phyloP scores from a whole-genome alignment of 176 grass and related monocot genomes.

The Typha latifolia region DNA sequence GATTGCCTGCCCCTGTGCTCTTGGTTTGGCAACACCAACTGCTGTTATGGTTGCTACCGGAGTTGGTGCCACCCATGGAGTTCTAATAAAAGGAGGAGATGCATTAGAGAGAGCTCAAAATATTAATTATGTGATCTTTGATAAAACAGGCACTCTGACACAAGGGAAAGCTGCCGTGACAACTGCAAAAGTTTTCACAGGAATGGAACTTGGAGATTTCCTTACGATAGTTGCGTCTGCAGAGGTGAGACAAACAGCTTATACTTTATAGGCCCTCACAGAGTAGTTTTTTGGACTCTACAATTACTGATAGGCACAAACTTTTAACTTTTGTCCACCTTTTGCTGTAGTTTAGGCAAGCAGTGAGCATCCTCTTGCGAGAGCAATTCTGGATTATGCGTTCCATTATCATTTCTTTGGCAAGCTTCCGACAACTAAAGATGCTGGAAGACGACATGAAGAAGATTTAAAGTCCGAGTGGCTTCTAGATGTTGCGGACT shows the following conservation, averaged over 20 bases:
- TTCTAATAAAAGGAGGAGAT: constrained; percentile 94
- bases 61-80: constrained; percentile 82
- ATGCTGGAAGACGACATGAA: constrained; percentile 42
- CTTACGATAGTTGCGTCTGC: constrained; percentile 88
- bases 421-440: constrained; percentile 49
- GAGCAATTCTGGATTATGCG: constrained; percentile 85
- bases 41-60: constrained; percentile 98
- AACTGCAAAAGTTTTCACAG: constrained; percentile 66
- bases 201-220: constrained; percentile 90
- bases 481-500: constrained; percentile 64
- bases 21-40: constrained; percentile 94
- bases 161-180: constrained; percentile 96
- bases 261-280: not conserved
- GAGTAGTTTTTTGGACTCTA: too few relatives aligned
- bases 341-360: constrained; percentile 74
- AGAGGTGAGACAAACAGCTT: constrained; percentile 48
- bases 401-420: constrained; percentile 91
- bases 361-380: constrained; percentile 93
- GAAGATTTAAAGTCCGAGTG: constrained; percentile 54
- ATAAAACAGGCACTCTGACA: constrained; percentile 92
- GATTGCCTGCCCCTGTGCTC: constrained; percentile 94
- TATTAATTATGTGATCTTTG: constrained; percentile 80
- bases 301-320: not conserved
- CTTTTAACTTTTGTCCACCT: constrained; percentile 5
- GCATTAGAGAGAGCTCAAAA: constrained; percentile 82